Base-by-base conservation (phyloP, 2,329 filamentous ascomycete genomes). In the Gliomastix tumulicola region DNA sequence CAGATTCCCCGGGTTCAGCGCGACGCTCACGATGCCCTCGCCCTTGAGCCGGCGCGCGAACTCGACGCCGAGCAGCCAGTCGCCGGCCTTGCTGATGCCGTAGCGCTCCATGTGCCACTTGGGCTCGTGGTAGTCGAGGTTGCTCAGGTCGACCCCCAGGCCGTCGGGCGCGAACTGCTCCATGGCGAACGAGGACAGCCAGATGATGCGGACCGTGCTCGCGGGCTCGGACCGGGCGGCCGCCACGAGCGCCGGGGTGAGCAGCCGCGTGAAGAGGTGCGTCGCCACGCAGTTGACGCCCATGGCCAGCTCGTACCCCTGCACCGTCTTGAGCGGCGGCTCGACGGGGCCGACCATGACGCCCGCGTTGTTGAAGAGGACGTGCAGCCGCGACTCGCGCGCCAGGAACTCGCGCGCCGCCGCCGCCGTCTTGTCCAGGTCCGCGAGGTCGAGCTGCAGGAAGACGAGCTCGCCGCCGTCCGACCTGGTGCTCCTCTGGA, bases 291-390 rank as follows among this genome's bases (percentile, higher is more conserved):
- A 54, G 37, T 64, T 63, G 3, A 53, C 51, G n/a, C 57, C 59
- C 17, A 64, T 50, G 41, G 62, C 57, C 12, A 59, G 47, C 43
- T 63, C 60, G 27, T 46, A 41, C 4, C 44, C 46, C 34, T 49
- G 47, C 6, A 22, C 23, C 1, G 45, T 39, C 21, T 36, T 43
- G 31, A 17, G 17, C 17, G 13, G 7, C n/a, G n/a, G n/a, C 12
- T 15, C 18, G n/a, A 18, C 28, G 4, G 22, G 32, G 12, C 20
- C 18, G n/a, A 11, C 7, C 48, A 61, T 62, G 32, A 64, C 45
- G 6, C 53, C 63, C 2, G 63, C 63, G 46, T 66, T 66, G 40
- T 65, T 57, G 44, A 59, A 53, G 22, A 66, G 44, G 4, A 62
- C 49, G 38, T 65, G 56, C 5, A 66, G 46, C 22, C 46, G 47